Percentiles rank a stretch among this genome's conserved stretches.
Conservation (phyloP, 2,329 filamentous ascomycete species). For the Claviceps lovelessii region DNA sequence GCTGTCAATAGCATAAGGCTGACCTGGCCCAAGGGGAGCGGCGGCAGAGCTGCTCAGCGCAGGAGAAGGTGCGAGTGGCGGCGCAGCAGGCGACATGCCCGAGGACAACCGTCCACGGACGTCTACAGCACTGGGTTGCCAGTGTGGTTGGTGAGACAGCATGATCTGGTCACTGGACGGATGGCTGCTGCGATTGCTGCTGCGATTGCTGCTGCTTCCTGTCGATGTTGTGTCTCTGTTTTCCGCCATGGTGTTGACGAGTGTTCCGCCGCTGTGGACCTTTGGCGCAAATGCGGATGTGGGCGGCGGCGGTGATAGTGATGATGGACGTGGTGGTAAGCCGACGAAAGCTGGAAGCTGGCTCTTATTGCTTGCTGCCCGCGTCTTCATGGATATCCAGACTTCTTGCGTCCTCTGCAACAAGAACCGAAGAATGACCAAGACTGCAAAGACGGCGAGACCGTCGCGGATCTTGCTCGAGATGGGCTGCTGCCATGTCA, state of each 20-base stretch:
- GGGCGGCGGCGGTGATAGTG: slow-evolving; percentile 3
- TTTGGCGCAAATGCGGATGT: slow-evolving; percentile 16
- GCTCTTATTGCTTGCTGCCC: slow-evolving; percentile 3
- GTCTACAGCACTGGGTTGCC: slow-evolving; percentile 9
- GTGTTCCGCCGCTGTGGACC: slow-evolving; percentile 3
- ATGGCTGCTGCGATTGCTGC: too few relatives aligned
- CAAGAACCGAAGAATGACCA: slow-evolving; percentile 20
- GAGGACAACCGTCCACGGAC: slow-evolving; percentile 19
- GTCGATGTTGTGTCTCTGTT: slow-evolving; percentile 2
- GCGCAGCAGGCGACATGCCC: slow-evolving; percentile 27
- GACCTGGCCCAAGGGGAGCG: slow-evolving; percentile 27
- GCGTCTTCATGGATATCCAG: neutral
- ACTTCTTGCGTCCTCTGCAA: slow-evolving; percentile 9
- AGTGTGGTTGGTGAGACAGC: neutral
- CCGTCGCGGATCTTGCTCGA: slow-evolving; percentile 15
- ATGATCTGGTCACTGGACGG: neutral
- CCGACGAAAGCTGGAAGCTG: slow-evolving; percentile 3
- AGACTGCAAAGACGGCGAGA: slow-evolving; percentile 21
- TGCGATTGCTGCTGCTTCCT: neutral
- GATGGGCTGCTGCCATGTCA: slow-evolving; percentile 16
- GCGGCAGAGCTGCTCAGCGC: slow-evolving; percentile 21
- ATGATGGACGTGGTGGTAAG: neutral
- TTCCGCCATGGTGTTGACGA: neutral
- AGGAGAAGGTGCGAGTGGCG: slow-evolving; percentile 35
- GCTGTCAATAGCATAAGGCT: slow-evolving; percentile 17